phyloP scores from a whole-genome alignment of 2,329 filamentous ascomycete species.

The Daldinia eschscholtzii region DNA sequence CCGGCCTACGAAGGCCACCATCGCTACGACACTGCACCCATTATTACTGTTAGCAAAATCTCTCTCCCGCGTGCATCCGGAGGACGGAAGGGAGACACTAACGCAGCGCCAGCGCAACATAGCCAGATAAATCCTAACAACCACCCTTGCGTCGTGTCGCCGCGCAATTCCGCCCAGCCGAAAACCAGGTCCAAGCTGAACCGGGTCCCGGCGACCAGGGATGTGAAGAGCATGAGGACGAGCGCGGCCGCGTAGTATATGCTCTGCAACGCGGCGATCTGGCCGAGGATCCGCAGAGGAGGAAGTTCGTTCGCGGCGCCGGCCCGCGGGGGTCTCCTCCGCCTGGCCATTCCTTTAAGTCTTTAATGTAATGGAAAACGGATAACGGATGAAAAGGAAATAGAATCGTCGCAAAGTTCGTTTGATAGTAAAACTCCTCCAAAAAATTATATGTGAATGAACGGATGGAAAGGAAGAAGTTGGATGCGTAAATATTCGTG shows the following conservation, averaged over 20 bases:
- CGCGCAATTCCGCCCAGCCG: constrained; percentile 69
- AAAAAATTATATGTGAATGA: constrained; percentile 30
- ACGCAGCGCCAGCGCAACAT: constrained; percentile 66
- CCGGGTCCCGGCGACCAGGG: constrained; percentile 67
- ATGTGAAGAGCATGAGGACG: constrained; percentile 68
- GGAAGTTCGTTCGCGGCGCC: constrained; percentile 73
- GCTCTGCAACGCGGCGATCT: constrained; percentile 69
- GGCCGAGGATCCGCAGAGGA: constrained; percentile 69
- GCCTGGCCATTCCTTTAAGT: constrained; percentile 60
- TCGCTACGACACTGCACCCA: constrained; percentile 77
- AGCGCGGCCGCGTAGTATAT: constrained; percentile 67
- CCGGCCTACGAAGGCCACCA: constrained; percentile 85
- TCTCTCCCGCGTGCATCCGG: neutral
- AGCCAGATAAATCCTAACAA: constrained; percentile 68
- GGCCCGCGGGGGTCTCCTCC: constrained; percentile 69
- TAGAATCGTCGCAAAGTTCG: neutral
- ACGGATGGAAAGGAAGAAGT: constrained; percentile 40
- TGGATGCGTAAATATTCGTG: constrained; percentile 11
- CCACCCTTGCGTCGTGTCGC: constrained; percentile 73
- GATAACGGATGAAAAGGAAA: neutral
- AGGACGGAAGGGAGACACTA: constrained; percentile 59
- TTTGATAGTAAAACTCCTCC: constrained; percentile 1
- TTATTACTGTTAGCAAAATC: constrained; percentile 18
- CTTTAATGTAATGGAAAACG: constrained; percentile 8
- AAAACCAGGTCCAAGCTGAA: constrained; percentile 69